These are phyloP conservation scores for Pseudogymnoascus verrucosus DNA, from an alignment of 2,329 filamentous ascomycete species.

Conservation along the genomic window DNA sequence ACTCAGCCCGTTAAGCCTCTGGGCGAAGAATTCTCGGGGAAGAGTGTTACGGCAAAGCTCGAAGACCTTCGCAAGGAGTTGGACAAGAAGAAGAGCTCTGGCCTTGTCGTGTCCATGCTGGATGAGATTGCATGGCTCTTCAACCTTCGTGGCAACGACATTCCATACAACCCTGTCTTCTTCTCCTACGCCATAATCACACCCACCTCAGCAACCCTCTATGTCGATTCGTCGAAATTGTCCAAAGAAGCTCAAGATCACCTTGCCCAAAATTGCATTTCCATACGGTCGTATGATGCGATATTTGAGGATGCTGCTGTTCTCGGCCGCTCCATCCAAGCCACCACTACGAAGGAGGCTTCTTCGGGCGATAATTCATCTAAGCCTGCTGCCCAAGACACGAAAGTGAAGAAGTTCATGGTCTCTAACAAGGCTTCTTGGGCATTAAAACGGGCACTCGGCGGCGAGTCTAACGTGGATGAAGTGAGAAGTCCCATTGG, in stretches of 20 bases:
- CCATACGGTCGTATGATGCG: conserved; percentile 70
- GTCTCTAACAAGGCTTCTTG: conserved; percentile 87
- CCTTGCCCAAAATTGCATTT: conserved; percentile 60
- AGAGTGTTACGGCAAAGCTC: conserved; percentile 74
- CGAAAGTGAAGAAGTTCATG: conserved; percentile 55
- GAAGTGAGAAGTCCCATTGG: conserved; percentile 80
- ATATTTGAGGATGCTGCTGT: conserved; percentile 73
- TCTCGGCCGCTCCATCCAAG: conserved; percentile 41
- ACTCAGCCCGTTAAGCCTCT: conserved; percentile 69
- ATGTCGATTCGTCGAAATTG: conserved; percentile 75
- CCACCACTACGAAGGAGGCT: conserved; percentile 19
- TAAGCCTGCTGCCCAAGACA: conserved; percentile 26
- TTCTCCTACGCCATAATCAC: conserved; percentile 94
- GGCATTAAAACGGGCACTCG: conserved; percentile 80
- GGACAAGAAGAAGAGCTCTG: conserved; percentile 78
- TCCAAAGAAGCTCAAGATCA: conserved; percentile 60
- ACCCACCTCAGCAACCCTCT: conserved; percentile 66
- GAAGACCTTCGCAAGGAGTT: conserved; percentile 82
- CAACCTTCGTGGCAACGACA: conserved; percentile 89
- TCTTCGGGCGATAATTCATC: conserved; percentile 26
- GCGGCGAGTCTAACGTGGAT: conserved; percentile 77
- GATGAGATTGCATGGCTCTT: conserved; percentile 99
- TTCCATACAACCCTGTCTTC: conserved; percentile 96
- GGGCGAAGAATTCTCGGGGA: conserved; percentile 67
- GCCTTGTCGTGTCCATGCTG: conserved; percentile 87